These are phyloP conservation scores for Ciborinia camelliae DNA, from an alignment of 2,329 filamentous ascomycete genomes.

Conservation along the genomic window DNA sequence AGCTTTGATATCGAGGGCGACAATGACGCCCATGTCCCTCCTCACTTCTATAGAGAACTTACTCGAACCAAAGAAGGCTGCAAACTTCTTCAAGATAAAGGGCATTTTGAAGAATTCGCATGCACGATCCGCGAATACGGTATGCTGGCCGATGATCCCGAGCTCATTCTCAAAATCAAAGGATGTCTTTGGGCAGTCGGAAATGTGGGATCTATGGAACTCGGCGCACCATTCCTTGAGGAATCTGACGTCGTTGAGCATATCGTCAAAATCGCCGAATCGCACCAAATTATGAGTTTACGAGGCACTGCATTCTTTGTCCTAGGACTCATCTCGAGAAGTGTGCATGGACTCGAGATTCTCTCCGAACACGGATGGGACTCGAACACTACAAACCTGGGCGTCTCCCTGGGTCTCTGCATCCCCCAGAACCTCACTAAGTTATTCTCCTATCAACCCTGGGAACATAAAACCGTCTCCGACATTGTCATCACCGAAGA, in stretches of 20 bases:
- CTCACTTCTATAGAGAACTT: slow-evolving; percentile 95
- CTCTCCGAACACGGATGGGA: slow-evolving; percentile 90
- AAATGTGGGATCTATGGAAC: slow-evolving; percentile 97
- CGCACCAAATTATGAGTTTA: slow-evolving; percentile 85
- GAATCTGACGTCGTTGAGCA: slow-evolving; percentile 81
- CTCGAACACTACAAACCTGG: slow-evolving; percentile 78
- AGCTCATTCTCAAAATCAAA: slow-evolving; percentile 89
- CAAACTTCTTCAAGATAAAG: slow-evolving; percentile 82
- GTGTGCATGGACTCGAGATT: slow-evolving; percentile 87
- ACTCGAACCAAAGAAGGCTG: slow-evolving; percentile 92
- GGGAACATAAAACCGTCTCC: slow-evolving; percentile 43
- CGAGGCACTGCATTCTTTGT: slow-evolving; percentile 97
- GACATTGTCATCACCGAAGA: slow-evolving; percentile 42
- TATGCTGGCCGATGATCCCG: slow-evolving; percentile 78
- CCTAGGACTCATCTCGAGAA: slow-evolving; percentile 85
- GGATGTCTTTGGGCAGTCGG: slow-evolving; percentile 96
- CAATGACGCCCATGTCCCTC: slow-evolving; percentile 62
- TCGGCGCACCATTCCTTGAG: slow-evolving; percentile 91
- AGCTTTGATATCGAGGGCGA: slow-evolving; percentile 44
- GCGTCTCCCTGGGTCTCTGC: slow-evolving; percentile 81
- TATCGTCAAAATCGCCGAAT: slow-evolving; percentile 84
- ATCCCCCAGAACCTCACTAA: slow-evolving; percentile 75
- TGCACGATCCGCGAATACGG: slow-evolving; percentile 83
- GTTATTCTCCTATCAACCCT: slow-evolving; percentile 68
- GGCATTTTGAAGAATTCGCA: slow-evolving; percentile 93